Evolutionary conservation across 2,329 filamentous ascomycete species (phyloP).

Genomic region (Chaetoscypha palmicola): DNA sequence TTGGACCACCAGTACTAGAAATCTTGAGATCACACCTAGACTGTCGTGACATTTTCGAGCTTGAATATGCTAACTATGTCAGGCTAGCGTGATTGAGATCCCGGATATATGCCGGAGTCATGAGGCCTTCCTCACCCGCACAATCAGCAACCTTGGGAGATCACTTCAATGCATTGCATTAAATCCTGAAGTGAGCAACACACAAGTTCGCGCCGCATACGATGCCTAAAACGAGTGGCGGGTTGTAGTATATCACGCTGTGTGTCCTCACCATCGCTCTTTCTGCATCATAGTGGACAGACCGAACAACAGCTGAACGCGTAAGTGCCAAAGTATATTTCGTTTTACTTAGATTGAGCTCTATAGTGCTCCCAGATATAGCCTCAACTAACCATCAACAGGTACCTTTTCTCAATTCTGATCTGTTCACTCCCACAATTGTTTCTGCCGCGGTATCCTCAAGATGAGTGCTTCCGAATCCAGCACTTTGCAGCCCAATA

Average conservation of each 20-base stretch:
- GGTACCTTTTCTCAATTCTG: too few relatives aligned
- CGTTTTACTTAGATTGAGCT: constrained; percentile 19
- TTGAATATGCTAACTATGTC: too few relatives aligned
- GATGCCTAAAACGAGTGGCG: constrained; percentile 11
- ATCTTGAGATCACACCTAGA: constrained; percentile 3
- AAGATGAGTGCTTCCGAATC: constrained; percentile 29
- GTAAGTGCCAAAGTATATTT: constrained; percentile 12
- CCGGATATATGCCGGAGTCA: not conserved
- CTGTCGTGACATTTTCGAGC: constrained; percentile 8
- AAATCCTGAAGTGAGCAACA: constrained; percentile 3
- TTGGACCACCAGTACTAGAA: not conserved
- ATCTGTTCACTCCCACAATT: too few relatives aligned
- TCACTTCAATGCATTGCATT: constrained; percentile 8
- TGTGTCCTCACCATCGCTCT: constrained; percentile 4
- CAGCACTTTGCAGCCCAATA: constrained; percentile 25
- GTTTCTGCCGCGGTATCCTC: too few relatives aligned
- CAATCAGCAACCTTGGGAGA: constrained; percentile 3
- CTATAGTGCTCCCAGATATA: constrained; percentile 17
- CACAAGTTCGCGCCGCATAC: not conserved
- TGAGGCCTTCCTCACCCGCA: not conserved
- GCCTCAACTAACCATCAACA: constrained; percentile 17
- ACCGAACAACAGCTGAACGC: constrained; percentile 20
- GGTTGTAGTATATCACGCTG: not conserved
- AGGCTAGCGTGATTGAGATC: too few relatives aligned
- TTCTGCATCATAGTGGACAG: not conserved